Conservation (phyloP, 352 stramenopile genomes). For the Phytophthora ohioensis region DNA sequence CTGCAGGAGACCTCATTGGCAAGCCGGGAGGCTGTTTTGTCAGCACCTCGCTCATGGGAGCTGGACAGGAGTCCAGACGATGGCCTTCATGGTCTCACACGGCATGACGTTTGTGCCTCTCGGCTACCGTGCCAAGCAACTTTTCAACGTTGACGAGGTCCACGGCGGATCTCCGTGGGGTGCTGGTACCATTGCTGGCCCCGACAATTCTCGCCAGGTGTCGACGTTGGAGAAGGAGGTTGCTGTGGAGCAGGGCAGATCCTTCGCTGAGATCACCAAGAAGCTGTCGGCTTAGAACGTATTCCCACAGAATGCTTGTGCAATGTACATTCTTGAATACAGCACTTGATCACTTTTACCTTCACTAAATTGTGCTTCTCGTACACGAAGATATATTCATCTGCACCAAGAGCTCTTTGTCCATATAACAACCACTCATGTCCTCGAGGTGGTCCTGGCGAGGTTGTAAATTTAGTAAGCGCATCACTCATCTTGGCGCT, state of each 20-base stretch:
- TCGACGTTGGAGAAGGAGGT: slow-evolving; percentile 23
- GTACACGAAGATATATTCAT: too few species aligned
- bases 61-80: slow-evolving; percentile 17
- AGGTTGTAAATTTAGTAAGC: too few species aligned
- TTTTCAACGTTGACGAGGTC: slow-evolving; percentile 22
- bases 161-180: slow-evolving; percentile 29
- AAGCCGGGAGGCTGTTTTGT: slow-evolving; percentile 22
- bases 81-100: slow-evolving; percentile 22
- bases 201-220: slow-evolving; percentile 15
- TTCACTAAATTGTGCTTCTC: too few species aligned
- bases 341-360: too few species aligned
- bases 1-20: slow-evolving; percentile 13
- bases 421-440: too few species aligned
- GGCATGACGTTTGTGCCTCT: slow-evolving; percentile 25
- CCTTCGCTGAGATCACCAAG: slow-evolving; percentile 19
- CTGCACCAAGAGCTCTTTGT: too few species aligned
- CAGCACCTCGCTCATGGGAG: slow-evolving; percentile 13
- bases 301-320: too few species aligned
- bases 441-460: too few species aligned
- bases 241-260: slow-evolving; percentile 15
- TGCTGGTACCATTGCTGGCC: slow-evolving; percentile 7
- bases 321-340: too few species aligned
- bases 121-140: slow-evolving; percentile 18
- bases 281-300: slow-evolving; percentile 14
- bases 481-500: too few species aligned